Base-by-base conservation (phyloP, 73 alveolate species). In the Durusdinium trenchii region DNA sequence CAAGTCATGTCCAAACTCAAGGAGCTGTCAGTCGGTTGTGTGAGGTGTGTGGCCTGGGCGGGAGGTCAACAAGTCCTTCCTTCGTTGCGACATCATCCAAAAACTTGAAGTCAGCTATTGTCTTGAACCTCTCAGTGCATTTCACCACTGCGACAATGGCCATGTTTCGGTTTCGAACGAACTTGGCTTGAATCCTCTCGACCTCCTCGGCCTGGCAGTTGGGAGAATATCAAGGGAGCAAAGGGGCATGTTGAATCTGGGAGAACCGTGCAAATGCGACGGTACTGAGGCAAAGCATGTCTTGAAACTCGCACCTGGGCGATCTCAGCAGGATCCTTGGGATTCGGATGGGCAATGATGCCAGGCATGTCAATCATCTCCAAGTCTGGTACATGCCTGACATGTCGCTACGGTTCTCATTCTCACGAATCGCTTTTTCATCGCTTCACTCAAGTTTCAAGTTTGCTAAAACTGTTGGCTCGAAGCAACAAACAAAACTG, bases 341-440 rank as follows among this genome's bases (percentile, higher is more conserved):
- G 62, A 14, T 45, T 23, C 38, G 87, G 87, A 60, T 76, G 42
- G 87, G 87, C 45, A 28, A 76, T 76, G 62, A 76, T 76, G 60
- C 87, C 87, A 43, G 87, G 87, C 87, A 76, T 76, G 87, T 76
- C 87, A 43, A 76, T 76, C 87, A 76, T 14, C 87, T 76, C 87
- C 87, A 76, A 26, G 36, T 76, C 87, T 18, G 60, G 62, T 4
- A 76, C 42, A 26, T 43, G 87, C 87, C 87, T 76, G 73, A 23
- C 73, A 60, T 23, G 30, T 60, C 73, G n/a, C 32, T 23, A 60
- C n/a, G 30, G 0, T 60, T 60, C 4, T 60, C 4, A 60, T 23
- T 23, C 4, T 60, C 73, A 60, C 3, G 73, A 23, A 23, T 32
- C 30, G 6, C n/a, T 32, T 60, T 60, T 60, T 60, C 4, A 60